Conservation (phyloP, 2,329 filamentous ascomycete species). For the Ceratocystis destructans region DNA sequence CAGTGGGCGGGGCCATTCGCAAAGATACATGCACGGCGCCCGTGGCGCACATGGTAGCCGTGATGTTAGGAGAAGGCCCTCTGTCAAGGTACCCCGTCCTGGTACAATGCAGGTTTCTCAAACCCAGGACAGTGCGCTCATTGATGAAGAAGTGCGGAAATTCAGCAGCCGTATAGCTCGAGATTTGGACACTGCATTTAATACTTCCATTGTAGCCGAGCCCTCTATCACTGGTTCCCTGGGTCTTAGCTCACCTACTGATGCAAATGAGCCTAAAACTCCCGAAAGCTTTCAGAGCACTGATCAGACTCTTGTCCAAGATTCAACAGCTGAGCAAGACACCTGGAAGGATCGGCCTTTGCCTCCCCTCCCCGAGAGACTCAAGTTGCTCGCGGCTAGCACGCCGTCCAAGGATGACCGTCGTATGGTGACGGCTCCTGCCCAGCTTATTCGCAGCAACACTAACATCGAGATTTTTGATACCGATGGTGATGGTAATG, state of each 20-base stretch:
- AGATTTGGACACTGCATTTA: constrained; percentile 87
- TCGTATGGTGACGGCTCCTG: constrained; percentile 36
- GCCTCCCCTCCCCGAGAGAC: constrained; percentile 34
- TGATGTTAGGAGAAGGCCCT: constrained; percentile 9
- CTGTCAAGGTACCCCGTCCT: neutral
- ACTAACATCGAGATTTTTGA: constrained; percentile 23
- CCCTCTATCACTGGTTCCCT: neutral
- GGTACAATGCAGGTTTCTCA: constrained; percentile 3
- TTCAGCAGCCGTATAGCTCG: constrained; percentile 71
- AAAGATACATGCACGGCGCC: neutral
- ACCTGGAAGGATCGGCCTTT: constrained; percentile 38
- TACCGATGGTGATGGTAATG: constrained; percentile 6
- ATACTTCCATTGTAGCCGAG: constrained; percentile 41
- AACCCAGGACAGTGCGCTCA: constrained; percentile 14
- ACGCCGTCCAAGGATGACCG: constrained; percentile 26
- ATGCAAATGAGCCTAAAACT: constrained; percentile 12
- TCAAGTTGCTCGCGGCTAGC: constrained; percentile 26
- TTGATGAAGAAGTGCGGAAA: constrained; percentile 65
- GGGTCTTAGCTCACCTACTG: constrained; percentile 15
- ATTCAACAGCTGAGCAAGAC: constrained; percentile 15
- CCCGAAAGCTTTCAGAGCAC: constrained; percentile 22
- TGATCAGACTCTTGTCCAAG: constrained; percentile 23
- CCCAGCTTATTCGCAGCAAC: constrained; percentile 26
- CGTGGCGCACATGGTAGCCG: neutral
- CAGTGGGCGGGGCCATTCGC: neutral